Evolutionary conservation across 2,329 filamentous ascomycete species (phyloP).

Genomic region (Neopestalotiopsis rosae): DNA sequence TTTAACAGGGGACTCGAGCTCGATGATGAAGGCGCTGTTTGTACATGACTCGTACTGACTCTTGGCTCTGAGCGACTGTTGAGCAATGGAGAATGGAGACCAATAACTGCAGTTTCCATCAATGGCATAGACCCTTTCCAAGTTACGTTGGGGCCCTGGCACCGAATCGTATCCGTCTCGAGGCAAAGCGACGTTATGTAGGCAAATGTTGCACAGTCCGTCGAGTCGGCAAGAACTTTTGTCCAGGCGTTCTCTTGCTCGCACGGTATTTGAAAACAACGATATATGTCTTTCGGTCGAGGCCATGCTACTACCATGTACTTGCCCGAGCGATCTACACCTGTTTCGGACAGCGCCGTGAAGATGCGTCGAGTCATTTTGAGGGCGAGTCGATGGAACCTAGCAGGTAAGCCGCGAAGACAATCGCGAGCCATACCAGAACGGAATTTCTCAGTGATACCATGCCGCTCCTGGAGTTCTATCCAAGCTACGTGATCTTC

Average conservation of each 20-base stretch:
- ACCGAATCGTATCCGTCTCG: not conserved
- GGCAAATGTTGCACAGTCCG: not conserved
- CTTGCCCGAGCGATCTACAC: not conserved
- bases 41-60: too few species aligned
- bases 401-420: not conserved
- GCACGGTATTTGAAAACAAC: not conserved
- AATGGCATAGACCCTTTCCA: not conserved
- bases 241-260: not conserved
- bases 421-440: not conserved
- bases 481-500: not conserved
- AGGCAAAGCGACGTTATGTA: not conserved
- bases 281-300: not conserved
- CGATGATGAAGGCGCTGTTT: too few species aligned
- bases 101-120: not conserved
- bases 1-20: too few species aligned
- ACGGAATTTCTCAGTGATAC: not conserved
- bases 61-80: not conserved
- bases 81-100: not conserved
- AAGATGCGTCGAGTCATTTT: not conserved
- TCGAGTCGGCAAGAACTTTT: not conserved
- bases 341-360: not conserved
- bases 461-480: not conserved
- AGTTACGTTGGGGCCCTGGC: not conserved
- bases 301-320: not conserved
- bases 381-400: not conserved